These are phyloP conservation scores for Candida dubliniensis DNA, from an alignment of 1,139 yeast genomes.

Conservation along the genomic window DNA sequence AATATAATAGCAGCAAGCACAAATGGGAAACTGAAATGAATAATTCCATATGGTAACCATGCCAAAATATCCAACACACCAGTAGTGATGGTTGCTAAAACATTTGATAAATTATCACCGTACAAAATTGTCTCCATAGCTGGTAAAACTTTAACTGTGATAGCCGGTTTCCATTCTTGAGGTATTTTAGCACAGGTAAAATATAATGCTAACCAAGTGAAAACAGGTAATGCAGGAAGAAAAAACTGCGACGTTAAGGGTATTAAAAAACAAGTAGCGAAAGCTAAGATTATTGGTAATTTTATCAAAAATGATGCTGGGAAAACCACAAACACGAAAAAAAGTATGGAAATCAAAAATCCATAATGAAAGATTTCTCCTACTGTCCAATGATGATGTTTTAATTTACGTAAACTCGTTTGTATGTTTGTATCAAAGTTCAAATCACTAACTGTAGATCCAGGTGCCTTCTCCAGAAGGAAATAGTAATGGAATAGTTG, in stretches of 20 bases:
- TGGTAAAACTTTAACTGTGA: constrained; percentile 86
- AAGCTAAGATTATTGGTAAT: constrained; percentile 37
- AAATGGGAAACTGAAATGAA: constrained; percentile 89
- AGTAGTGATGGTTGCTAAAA: constrained; percentile 74
- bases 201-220: constrained; percentile 85
- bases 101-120: constrained; percentile 89
- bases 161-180: constrained; percentile 78
- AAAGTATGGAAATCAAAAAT: constrained; percentile 47
- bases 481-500: constrained; percentile 52
- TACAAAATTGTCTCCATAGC: constrained; percentile 91
- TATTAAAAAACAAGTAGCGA: constrained; percentile 48
- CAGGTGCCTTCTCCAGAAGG: constrained; percentile 59
- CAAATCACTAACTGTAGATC: constrained; percentile 54
- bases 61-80: constrained; percentile 77
- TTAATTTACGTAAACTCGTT: constrained; percentile 48
- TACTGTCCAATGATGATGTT: constrained; percentile 47
- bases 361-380: constrained; percentile 54
- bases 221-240: constrained; percentile 79
- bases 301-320: constrained; percentile 53
- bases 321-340: constrained; percentile 52
- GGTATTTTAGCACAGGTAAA: constrained; percentile 81
- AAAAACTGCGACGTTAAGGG: constrained; percentile 88
- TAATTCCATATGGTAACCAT: constrained; percentile 93
- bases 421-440: constrained; percentile 60
- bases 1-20: constrained; percentile 78